Conservation (phyloP, 2,329 filamentous ascomycete genomes). For the Fusarium continuum region DNA sequence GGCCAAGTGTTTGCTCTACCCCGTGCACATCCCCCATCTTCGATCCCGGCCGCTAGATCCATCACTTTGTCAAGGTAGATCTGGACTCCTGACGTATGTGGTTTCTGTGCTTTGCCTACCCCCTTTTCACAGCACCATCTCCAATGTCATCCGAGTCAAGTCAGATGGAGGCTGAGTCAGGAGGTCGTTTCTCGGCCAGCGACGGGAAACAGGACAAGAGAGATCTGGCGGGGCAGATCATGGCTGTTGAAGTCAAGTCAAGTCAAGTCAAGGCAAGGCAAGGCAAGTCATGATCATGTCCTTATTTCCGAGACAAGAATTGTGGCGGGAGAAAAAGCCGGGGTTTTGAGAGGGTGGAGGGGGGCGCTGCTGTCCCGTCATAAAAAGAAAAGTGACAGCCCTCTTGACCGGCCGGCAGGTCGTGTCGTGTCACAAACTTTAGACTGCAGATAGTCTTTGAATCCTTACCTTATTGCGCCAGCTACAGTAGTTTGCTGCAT, state of each 20-base stretch:
- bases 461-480: constrained; percentile 34
- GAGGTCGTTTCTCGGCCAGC: constrained; percentile 38
- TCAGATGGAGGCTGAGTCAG: constrained; percentile 44
- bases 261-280: neutral
- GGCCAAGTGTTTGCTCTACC: neutral
- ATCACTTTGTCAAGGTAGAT: constrained; percentile 25
- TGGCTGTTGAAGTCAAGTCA: neutral
- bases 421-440: constrained; percentile 28
- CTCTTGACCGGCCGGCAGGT: constrained; percentile 21
- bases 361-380: constrained; percentile 22
- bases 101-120: constrained; percentile 12
- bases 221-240: neutral
- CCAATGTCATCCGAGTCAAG: constrained; percentile 43
- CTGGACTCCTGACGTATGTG: constrained; percentile 37
- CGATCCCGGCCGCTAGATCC: constrained; percentile 28
- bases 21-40: constrained; percentile 24
- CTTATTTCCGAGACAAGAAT: constrained; percentile 20
- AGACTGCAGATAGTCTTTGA: constrained; percentile 22
- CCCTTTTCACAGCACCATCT: constrained; percentile 31
- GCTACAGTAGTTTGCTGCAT: constrained; percentile 33
- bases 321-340: constrained; percentile 2
- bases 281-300: neutral
- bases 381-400: constrained; percentile 26
- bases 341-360: neutral
- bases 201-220: constrained; percentile 13